phyloP scores from a whole-genome alignment of 140 eudicot species.

The Cichorium intybus region DNA sequence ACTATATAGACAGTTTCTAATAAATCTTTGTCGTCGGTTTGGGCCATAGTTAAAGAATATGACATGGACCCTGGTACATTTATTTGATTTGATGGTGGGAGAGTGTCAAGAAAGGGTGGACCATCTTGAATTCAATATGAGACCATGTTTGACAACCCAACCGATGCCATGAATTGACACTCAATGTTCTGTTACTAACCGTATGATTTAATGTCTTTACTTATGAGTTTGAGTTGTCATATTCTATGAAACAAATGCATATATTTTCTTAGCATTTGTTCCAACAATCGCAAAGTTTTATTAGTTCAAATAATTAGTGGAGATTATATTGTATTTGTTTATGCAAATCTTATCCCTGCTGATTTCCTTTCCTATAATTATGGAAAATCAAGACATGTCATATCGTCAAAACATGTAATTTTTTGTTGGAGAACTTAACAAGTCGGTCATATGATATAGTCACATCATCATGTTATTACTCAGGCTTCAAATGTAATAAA shows the following conservation, averaged over 20 bases:
- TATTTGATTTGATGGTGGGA: conserved; percentile 15
- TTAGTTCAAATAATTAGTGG: no score
- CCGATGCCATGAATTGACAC: conserved; percentile 6
- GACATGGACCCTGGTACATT: conserved; percentile 22
- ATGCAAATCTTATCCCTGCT: no score
- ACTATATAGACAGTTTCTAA: neutral
- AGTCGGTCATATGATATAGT: neutral
- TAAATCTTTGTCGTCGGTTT: neutral
- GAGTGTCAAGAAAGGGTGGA: conserved; percentile 12
- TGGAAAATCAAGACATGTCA: neutral
- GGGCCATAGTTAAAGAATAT: neutral
- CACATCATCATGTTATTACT: neutral
- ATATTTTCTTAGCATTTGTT: neutral
- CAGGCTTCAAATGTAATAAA: neutral
- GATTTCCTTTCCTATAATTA: no score
- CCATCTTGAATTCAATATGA: conserved; percentile 6
- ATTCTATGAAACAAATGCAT: neutral
- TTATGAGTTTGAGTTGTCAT: neutral
- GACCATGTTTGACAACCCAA: conserved; percentile 4
- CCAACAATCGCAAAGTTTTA: no score
- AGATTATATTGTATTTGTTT: no score
- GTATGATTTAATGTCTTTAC: conserved; percentile 11
- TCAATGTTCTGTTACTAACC: neutral
- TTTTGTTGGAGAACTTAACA: no score
- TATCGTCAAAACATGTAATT: neutral